Conservation (phyloP, 176 grass and related monocot genomes). For the Oryza australiensis region DNA sequence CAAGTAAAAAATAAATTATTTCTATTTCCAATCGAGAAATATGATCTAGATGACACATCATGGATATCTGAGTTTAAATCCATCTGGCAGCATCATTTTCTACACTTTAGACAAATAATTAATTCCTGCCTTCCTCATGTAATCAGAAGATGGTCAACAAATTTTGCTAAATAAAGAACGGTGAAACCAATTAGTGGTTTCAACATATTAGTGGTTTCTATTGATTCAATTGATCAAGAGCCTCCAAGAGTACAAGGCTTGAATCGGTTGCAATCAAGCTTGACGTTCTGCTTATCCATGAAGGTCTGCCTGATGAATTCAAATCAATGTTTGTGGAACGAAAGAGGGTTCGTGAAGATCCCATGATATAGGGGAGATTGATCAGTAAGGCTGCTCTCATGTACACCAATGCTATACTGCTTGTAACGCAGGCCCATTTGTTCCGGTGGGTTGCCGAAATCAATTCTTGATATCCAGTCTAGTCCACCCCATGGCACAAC, state of each 20-base stretch:
- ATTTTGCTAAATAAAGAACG: conserved; percentile 29
- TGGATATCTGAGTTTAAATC: conserved; percentile 25
- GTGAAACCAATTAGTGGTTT: not conserved
- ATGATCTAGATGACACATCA: conserved; percentile 12
- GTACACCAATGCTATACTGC: conserved; percentile 71
- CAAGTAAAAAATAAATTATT: conserved; percentile 5
- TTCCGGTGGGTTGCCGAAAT: conserved; percentile 63
- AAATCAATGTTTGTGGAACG: conserved; percentile 66
- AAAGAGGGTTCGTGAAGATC: conserved; percentile 67
- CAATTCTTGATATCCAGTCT: conserved; percentile 60
- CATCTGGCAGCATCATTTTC: not conserved
- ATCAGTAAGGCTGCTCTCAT: conserved; percentile 73
- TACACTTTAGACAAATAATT: conserved; percentile 21
- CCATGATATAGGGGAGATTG: conserved; percentile 60
- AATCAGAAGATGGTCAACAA: conserved; percentile 41
- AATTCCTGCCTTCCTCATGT: conserved; percentile 19
- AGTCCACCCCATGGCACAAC: conserved; percentile 86
- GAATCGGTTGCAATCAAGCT: conserved; percentile 73
- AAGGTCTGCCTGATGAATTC: conserved; percentile 68
- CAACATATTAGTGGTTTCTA: conserved; percentile 20
- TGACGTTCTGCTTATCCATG: conserved; percentile 87
- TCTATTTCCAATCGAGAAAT: conserved; percentile 23
- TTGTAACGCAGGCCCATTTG: conserved; percentile 69
- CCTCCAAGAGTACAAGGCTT: conserved; percentile 55
- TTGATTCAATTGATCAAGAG: conserved; percentile 76